These are phyloP conservation scores for Lactarius quietus DNA, from an alignment of 768 basidiomycete species.

Conservation along the genomic window DNA sequence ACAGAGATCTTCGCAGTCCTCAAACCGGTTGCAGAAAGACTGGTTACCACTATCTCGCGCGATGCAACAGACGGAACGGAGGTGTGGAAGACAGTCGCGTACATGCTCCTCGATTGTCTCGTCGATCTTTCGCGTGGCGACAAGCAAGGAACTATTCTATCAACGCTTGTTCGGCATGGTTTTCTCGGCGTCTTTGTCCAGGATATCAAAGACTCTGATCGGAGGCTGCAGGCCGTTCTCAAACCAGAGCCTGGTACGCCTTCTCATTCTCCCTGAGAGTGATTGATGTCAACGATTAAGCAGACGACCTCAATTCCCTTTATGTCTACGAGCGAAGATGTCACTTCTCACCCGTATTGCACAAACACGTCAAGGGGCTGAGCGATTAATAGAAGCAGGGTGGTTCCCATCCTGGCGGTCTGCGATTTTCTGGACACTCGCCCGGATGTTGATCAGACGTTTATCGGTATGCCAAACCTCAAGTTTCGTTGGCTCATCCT, in stretches of 20 bases:
- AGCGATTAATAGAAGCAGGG: slow-evolving; percentile 73
- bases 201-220: slow-evolving; percentile 80
- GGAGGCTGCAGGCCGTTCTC: slow-evolving; percentile 66
- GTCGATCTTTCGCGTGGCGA: slow-evolving; percentile 67
- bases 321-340: slow-evolving; percentile 95
- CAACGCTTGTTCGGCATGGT: slow-evolving; percentile 64
- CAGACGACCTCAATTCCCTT: slow-evolving; percentile 85
- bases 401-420: slow-evolving; percentile 69
- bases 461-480: slow-evolving; percentile 56
- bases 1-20: slow-evolving; percentile 62
- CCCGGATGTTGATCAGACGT: slow-evolving; percentile 78
- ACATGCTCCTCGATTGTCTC: slow-evolving; percentile 82
- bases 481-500: slow-evolving; percentile 9
- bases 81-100: slow-evolving; percentile 96
- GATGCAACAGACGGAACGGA: slow-evolving; percentile 95
- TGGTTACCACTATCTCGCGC: slow-evolving; percentile 70
- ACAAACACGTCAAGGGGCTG: slow-evolving; percentile 79
- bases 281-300: neutral
- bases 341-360: slow-evolving; percentile 83
- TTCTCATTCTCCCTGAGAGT: neutral
- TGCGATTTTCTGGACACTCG: slow-evolving; percentile 86
- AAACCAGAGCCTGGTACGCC: slow-evolving; percentile 84
- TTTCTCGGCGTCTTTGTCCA: slow-evolving; percentile 78
- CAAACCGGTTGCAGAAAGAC: slow-evolving; percentile 63
- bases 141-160: slow-evolving; percentile 59